These are phyloP conservation scores for Aphanomyces stellatus DNA, from an alignment of 352 stramenopile species.

Conservation along the genomic window DNA sequence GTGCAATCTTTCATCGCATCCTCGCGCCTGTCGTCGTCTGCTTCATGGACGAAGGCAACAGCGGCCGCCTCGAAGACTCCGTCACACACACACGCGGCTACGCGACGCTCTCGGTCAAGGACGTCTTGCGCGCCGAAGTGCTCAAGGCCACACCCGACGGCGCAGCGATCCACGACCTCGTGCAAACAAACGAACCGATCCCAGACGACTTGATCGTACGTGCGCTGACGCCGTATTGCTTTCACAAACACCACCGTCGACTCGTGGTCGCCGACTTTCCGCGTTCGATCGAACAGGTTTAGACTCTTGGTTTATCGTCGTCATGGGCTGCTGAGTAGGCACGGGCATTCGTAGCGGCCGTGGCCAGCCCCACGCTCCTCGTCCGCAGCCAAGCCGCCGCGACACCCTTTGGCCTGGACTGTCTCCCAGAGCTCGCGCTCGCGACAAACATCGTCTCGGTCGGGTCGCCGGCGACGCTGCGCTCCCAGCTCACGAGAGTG, in stretches of 20 bases:
- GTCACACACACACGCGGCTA: background rate
- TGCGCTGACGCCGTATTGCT: background rate
- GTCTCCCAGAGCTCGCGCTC: background rate
- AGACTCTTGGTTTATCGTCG: no score
- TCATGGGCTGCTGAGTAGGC: no score
- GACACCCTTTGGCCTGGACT: background rate
- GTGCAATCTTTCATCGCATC: background rate
- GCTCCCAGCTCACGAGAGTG: background rate
- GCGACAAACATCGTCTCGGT: background rate
- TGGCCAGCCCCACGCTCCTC: background rate
- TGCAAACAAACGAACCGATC: conserved; percentile 2
- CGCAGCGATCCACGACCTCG: background rate
- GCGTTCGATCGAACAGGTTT: background rate
- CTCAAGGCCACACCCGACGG: background rate
- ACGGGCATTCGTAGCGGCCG: background rate
- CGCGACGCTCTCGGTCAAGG: background rate
- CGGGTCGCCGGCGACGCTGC: background rate
- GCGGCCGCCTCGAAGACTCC: background rate
- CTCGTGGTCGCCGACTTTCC: conserved; percentile 4
- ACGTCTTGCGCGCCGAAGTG: background rate
- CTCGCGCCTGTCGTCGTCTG: background rate
- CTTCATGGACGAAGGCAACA: background rate
- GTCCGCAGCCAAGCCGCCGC: background rate
- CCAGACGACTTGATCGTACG: background rate
- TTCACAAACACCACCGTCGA: background rate